Conservation (phyloP, 192 early-diverging fungal genomes). For the Backusella tarrabulga region DNA sequence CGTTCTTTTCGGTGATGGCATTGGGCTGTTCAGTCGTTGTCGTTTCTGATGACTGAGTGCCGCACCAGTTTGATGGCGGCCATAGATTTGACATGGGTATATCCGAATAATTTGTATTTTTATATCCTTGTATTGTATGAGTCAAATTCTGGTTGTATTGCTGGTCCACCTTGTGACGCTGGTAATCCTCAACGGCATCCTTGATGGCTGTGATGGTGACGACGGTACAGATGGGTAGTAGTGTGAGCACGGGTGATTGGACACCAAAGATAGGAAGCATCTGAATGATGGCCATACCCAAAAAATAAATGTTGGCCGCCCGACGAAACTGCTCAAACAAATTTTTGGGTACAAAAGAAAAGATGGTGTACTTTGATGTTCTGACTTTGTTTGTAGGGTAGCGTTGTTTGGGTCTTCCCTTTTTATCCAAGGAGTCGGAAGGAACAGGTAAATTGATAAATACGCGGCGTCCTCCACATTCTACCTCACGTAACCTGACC, state of each 20-base stretch:
- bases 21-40: not conserved
- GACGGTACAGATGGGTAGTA: conserved; percentile 83
- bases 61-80: not conserved
- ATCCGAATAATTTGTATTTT: conserved; percentile 47
- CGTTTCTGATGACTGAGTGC: not conserved
- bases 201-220: conserved; percentile 79
- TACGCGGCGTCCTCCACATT: conserved; percentile 48
- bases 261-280: conserved; percentile 79
- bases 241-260: conserved; percentile 74
- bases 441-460: conserved; percentile 68
- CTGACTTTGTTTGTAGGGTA: conserved; percentile 79
- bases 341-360: conserved; percentile 89
- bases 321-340: conserved; percentile 89
- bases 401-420: conserved; percentile 48
- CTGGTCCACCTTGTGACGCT: conserved; percentile 80
- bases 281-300: conserved; percentile 79
- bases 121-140: conserved; percentile 40
- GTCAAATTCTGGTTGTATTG: conserved; percentile 74
- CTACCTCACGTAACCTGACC: conserved; percentile 43
- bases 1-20: not conserved
- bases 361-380: conserved; percentile 90
- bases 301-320: conserved; percentile 87
- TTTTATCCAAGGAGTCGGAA: conserved; percentile 45
- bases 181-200: conserved; percentile 88
- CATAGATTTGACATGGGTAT: not conserved